Evolutionary conservation across 192 early-diverging fungal genomes (phyloP).

Genomic region (Dimargaris cristalligena): DNA sequence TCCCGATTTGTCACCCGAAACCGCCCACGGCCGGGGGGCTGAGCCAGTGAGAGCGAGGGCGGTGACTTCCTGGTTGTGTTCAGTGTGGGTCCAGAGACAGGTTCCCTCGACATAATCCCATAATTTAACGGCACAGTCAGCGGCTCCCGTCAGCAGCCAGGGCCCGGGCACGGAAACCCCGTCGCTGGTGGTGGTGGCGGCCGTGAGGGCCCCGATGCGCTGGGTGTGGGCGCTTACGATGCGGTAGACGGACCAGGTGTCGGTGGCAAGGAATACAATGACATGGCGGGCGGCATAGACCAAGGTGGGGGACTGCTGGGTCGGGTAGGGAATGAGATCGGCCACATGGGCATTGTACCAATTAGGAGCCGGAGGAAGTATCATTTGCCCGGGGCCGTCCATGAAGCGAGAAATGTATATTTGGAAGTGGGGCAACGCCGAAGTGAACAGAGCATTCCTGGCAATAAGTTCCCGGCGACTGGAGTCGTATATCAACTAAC

Average conservation of each 20-base stretch:
- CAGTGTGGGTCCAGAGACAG: not conserved
- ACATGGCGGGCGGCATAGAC: not conserved
- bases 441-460: too few relatives aligned
- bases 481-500: too few relatives aligned
- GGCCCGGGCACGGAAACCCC: too few relatives aligned
- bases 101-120: not conserved
- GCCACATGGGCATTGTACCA: constrained; percentile 8
- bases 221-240: not conserved
- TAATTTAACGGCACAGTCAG: not conserved
- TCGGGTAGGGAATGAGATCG: not conserved
- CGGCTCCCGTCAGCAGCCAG: not conserved
- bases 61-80: not conserved
- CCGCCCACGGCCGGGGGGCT: too few relatives aligned
- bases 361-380: constrained; percentile 1
- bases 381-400: too few relatives aligned
- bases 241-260: constrained; percentile 2
- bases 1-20: constrained; percentile 7
- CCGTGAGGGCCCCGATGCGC: not conserved
- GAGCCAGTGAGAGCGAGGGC: not conserved
- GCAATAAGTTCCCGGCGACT: too few relatives aligned
- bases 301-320: not conserved
- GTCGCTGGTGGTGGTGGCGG: not conserved
- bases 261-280: not conserved
- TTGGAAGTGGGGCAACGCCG: too few relatives aligned
- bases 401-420: too few relatives aligned